A percentile compares a stretch with the other conserved stretches of the same genome.
These are phyloP conservation scores for Prunus yedoensis DNA, from an alignment of 331 rosid genomes.

Conservation along the genomic window DNA sequence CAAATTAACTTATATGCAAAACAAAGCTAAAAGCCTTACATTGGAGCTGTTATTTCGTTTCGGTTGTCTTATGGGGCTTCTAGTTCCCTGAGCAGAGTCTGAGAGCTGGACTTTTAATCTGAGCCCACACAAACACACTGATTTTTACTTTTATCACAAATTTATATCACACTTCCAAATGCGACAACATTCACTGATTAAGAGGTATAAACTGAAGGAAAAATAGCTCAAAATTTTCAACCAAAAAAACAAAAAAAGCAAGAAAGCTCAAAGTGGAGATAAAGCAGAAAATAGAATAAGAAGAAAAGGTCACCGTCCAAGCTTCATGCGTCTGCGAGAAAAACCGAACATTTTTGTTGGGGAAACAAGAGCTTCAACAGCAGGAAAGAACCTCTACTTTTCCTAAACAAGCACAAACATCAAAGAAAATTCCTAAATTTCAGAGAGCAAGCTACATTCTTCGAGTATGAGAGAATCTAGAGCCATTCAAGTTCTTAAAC, in stretches of 20 bases:
- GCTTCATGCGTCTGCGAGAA: slow-evolving; percentile 86
- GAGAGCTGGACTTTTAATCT: slow-evolving; percentile 55
- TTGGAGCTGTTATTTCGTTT: slow-evolving; percentile 40
- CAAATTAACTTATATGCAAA: neutral
- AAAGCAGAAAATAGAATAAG: neutral
- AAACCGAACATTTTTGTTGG: slow-evolving; percentile 66
- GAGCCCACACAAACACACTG: slow-evolving; percentile 16
- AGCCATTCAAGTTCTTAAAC: neutral
- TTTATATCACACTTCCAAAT: neutral
- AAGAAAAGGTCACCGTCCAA: slow-evolving; percentile 53
- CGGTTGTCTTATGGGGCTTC: slow-evolving; percentile 48
- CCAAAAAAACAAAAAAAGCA: neutral
- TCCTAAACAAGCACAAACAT: slow-evolving; percentile 24
- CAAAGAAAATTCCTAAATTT: slow-evolving; percentile 23
- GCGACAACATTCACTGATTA: neutral
- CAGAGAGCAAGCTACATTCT: slow-evolving; percentile 39
- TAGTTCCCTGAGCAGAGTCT: slow-evolving; percentile 52
- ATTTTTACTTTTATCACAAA: neutral
- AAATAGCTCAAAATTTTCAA: neutral
- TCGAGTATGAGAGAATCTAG: neutral
- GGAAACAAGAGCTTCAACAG: slow-evolving; percentile 12
- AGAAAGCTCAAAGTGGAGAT: neutral
- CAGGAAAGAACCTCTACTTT: neutral
- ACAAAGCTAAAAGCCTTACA: slow-evolving; percentile 28
- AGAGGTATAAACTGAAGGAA: neutral